These are phyloP conservation scores for Golubevia sp. DNA, from an alignment of 1,284 basidiomycete species.

Conservation along the genomic window DNA sequence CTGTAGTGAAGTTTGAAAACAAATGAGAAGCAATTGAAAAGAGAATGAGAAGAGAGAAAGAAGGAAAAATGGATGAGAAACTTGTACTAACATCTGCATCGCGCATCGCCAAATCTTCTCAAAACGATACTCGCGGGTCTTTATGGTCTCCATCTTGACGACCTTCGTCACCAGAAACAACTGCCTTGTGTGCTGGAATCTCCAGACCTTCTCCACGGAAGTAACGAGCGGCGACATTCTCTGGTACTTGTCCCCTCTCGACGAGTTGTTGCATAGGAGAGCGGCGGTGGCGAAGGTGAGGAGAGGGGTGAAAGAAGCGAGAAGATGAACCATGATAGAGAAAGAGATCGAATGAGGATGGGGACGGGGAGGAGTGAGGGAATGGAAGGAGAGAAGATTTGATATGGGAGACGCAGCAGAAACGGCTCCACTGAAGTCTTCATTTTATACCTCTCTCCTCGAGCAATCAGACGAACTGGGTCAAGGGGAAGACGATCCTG, in stretches of 20 bases:
- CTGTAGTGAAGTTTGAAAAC: background rate
- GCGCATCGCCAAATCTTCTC: background rate
- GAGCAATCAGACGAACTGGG: no score
- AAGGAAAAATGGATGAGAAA: background rate
- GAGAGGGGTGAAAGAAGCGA: background rate
- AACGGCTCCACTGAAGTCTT: background rate
- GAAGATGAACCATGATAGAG: background rate
- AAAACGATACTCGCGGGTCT: background rate
- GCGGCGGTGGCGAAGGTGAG: background rate
- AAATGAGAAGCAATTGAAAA: background rate
- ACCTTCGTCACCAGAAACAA: slow-evolving; percentile 5
- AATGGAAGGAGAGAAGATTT: background rate
- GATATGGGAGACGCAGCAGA: background rate
- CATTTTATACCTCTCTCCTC: no score
- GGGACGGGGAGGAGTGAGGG: background rate
- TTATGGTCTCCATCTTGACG: slow-evolving; percentile 5
- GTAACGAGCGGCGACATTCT: slow-evolving; percentile 8
- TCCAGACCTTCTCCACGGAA: slow-evolving; percentile 8
- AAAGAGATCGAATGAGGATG: background rate
- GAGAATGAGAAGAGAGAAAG: background rate
- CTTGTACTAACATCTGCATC: background rate
- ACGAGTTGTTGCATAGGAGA: slow-evolving; percentile 11
- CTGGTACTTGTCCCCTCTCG: slow-evolving; percentile 6
- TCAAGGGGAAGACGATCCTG: no score
- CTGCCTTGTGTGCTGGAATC: background rate